Evolutionary conservation across 2,329 filamentous ascomycete genomes (phyloP).

Genomic region (Cytospora piceicola): DNA sequence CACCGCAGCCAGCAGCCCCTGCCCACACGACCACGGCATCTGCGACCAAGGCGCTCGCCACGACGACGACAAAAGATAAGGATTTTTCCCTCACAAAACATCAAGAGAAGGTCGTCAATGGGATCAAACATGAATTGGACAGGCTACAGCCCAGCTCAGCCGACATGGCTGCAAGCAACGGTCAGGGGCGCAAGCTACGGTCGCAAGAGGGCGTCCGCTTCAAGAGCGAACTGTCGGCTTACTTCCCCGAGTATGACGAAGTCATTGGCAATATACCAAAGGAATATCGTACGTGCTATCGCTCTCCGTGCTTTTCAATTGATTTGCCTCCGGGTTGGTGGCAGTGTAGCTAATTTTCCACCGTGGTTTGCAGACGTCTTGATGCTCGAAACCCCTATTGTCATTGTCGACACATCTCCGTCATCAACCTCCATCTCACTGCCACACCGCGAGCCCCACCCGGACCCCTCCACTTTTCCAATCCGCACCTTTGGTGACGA

Average conservation of each 20-base stretch:
- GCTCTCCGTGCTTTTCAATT: slow-evolving; percentile 8
- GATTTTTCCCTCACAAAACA: slow-evolving; percentile 49
- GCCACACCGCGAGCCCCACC: slow-evolving; percentile 31
- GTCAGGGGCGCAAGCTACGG: slow-evolving; percentile 75
- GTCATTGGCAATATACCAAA: slow-evolving; percentile 84
- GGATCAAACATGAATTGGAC: slow-evolving; percentile 64
- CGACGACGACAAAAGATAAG: slow-evolving; percentile 31
- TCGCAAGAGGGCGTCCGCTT: slow-evolving; percentile 84
- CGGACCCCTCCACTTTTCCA: slow-evolving; percentile 38
- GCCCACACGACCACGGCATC: slow-evolving; percentile 22
- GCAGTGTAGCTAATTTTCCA: slow-evolving; percentile 25
- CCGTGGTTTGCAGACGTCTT: slow-evolving; percentile 64
- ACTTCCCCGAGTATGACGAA: slow-evolving; percentile 94
- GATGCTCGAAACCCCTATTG: slow-evolving; percentile 72
- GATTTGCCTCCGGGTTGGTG: slow-evolving; percentile 4
- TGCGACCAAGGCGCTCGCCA: slow-evolving; percentile 33
- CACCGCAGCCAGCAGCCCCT: slow-evolving; percentile 23
- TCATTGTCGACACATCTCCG: slow-evolving; percentile 63
- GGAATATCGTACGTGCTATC: slow-evolving; percentile 67
- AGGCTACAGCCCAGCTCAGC: slow-evolving; percentile 54
- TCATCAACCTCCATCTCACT: slow-evolving; percentile 37
- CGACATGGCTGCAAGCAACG: slow-evolving; percentile 48
- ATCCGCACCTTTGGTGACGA: slow-evolving; percentile 60
- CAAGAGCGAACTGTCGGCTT: slow-evolving; percentile 88
- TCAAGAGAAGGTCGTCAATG: slow-evolving; percentile 63